A percentile compares a stretch with the other conserved stretches of the same genome.
phyloP scores from a whole-genome alignment of 2,329 filamentous ascomycete genomes.

The Botryotinia narcissicola region DNA sequence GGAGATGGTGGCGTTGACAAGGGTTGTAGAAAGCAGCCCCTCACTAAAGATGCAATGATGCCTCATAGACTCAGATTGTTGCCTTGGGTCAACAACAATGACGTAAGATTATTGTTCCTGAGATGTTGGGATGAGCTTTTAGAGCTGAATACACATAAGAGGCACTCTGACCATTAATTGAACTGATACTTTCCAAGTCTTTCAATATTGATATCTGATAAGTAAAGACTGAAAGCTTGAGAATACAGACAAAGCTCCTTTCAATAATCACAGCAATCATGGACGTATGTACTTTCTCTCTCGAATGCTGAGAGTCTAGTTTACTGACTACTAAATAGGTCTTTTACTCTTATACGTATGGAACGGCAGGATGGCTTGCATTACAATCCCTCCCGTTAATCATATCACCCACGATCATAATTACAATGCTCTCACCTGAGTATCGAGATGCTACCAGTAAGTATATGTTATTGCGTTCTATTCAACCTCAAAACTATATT shows the following conservation, averaged over 20 bases:
- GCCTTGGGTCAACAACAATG: neutral
- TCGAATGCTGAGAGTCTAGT: neutral
- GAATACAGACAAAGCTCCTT: neutral
- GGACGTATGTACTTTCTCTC: conserved; percentile 8
- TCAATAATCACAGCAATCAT: neutral
- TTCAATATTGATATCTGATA: conserved; percentile 2
- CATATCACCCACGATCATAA: conserved; percentile 58
- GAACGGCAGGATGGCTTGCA: conserved; percentile 49
- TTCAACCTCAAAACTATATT: conserved; percentile 15
- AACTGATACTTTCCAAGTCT: neutral
- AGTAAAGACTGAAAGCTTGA: neutral
- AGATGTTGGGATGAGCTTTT: neutral
- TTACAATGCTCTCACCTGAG: conserved; percentile 57
- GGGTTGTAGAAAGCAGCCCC: neutral
- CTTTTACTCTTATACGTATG: conserved; percentile 50
- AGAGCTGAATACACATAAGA: neutral
- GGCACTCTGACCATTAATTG: neutral
- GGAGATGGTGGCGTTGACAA: conserved; percentile 6
- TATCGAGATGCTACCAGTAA: conserved; percentile 53
- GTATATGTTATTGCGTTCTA: conserved; percentile 23
- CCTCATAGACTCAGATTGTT: neutral
- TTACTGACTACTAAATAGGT: conserved; percentile 40
- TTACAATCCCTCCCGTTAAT: conserved; percentile 53
- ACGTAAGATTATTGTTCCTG: neutral
- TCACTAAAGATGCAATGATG: neutral